Evolutionary conservation across 768 basidiomycete species (phyloP), one percentile per base, ranked within the genome.

Genomic region (Leccinum arenicola): DNA sequence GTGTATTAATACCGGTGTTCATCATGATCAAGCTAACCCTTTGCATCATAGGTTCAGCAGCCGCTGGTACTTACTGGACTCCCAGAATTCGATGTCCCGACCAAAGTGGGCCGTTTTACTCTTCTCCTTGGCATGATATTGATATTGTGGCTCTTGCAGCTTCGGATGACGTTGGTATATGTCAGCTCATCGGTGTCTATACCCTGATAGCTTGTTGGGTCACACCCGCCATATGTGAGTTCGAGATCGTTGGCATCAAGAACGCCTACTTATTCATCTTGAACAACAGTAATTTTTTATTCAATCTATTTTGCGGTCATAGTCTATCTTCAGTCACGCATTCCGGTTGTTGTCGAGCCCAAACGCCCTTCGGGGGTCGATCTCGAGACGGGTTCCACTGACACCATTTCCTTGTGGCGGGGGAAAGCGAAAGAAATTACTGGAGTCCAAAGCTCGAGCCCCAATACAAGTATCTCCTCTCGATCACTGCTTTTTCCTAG

Each of bases 181-280:
- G 85, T 64, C 73, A 73, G 55, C 68, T 82, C 9, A 70, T 84
- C 38, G 77, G 78, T 56, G 64, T 79, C 6, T 84, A 77, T 61
- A 78, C 84, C 36, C 58, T 83, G 52, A 63, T 83, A 1, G 77
- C 75, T 45, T 82, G 77, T 63, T 87, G 85, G 85, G 64, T 84
- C 43, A 70, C 77, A 52, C 85, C 85, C 23, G 69, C 69, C 3
- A 66, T 85, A 47, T 69, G 85, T 87, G 59, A 61, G 84, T 72
- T 15, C 11, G 29, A 19, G 57, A 60, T 38, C 10, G 31, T 52
- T 61, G 11, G 11, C 52, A 3, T 33, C 19, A 2, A 40, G 11
- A 50, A 54, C 50, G 4, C 12, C 6, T 21, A n/a, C 19, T 66
- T 59, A 47, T n/a, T 67, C 27, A 50, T 49, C 23, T 54, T 57